Evolutionary conservation across 768 basidiomycete species (phyloP).

Genomic region (Leccinum incarnatum): DNA sequence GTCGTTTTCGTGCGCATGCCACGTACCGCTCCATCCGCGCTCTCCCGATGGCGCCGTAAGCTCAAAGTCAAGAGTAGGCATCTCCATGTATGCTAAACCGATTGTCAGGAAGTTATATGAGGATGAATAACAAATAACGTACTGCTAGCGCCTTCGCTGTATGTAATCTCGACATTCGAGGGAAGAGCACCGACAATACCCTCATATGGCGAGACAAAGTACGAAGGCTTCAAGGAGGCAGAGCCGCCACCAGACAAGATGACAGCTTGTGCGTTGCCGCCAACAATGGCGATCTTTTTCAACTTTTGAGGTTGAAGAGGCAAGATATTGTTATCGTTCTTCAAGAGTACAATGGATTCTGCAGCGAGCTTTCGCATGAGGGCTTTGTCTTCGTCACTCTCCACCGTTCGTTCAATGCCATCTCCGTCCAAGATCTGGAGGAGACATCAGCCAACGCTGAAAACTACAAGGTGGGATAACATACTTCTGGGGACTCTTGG

Average conservation of each 20-base stretch:
- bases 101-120: background rate
- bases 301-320: conserved; percentile 40
- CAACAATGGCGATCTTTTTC: conserved; percentile 74
- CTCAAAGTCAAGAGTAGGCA: conserved; percentile 68
- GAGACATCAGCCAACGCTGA: background rate
- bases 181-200: conserved; percentile 64
- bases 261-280: conserved; percentile 58
- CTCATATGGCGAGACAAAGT: conserved; percentile 74
- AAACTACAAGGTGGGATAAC: background rate
- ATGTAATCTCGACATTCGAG: conserved; percentile 51
- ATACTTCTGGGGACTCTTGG: conserved; percentile 60
- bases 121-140: conserved; percentile 14
- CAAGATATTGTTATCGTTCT: conserved; percentile 53
- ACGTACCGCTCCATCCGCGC: conserved; percentile 64
- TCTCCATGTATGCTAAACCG: conserved; percentile 54
- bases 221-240: conserved; percentile 66
- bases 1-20: conserved; percentile 56
- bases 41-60: conserved; percentile 56
- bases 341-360: conserved; percentile 71
- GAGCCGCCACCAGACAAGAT: conserved; percentile 79
- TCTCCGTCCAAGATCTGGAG: conserved; percentile 67
- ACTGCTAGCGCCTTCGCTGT: conserved; percentile 71
- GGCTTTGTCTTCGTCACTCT: conserved; percentile 56
- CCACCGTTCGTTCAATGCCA: conserved; percentile 59
- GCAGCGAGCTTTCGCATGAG: conserved; percentile 68